These are phyloP conservation scores for Bipolaris sorokiniana DNA, from an alignment of 2,329 filamentous ascomycete species.

Conservation along the genomic window DNA sequence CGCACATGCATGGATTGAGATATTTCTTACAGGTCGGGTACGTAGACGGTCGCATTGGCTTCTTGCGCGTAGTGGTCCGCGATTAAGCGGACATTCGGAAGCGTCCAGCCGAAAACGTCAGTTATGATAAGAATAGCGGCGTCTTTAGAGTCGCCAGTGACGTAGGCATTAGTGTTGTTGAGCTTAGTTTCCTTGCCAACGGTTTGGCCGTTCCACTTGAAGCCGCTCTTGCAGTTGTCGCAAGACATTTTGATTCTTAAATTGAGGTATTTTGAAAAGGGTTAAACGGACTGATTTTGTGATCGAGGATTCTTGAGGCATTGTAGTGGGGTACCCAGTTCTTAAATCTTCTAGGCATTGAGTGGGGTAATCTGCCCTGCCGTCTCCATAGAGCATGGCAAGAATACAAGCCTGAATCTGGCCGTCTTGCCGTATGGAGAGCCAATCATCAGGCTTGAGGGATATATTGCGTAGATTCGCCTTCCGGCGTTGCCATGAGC, in stretches of 20 bases:
- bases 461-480: not conserved
- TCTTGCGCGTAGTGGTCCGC: conserved; percentile 57
- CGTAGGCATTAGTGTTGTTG: conserved; percentile 49
- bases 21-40: conserved; percentile 52
- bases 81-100: conserved; percentile 54
- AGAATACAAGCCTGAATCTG: conserved; percentile 1
- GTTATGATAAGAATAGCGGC: conserved; percentile 55
- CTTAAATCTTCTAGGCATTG: conserved; percentile 7
- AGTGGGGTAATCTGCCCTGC: conserved; percentile 4
- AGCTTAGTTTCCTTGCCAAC: conserved; percentile 48
- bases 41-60: conserved; percentile 54
- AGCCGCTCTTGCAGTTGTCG: conserved; percentile 48
- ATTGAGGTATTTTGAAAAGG: not conserved
- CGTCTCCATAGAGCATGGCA: not conserved
- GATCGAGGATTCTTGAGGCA: not conserved
- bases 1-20: not conserved
- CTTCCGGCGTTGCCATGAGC: not conserved
- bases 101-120: conserved; percentile 57
- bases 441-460: conserved; percentile 7
- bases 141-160: conserved; percentile 53
- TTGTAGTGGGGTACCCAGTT: conserved; percentile 2
- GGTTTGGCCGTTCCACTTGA: conserved; percentile 49
- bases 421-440: not conserved
- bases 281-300: not conserved
- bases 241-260: conserved; percentile 33